Evolutionary conservation across 352 stramenopile species (phyloP), one percentile per base, ranked within the genome.

Genomic region (Phytophthora palmivora): DNA sequence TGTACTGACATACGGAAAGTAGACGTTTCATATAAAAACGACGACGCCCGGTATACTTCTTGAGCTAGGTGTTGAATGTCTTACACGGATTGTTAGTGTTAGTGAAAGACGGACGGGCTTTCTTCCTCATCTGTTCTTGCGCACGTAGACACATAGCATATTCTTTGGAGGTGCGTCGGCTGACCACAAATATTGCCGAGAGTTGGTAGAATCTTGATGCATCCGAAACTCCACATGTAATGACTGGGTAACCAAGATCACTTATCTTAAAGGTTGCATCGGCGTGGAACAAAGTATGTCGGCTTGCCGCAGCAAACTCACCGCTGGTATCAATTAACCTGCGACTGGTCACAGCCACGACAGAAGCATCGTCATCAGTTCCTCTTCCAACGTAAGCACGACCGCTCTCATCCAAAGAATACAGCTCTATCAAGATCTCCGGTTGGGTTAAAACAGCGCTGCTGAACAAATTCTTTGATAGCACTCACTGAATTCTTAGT

Each of bases 291-390:
- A 38, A 10, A n/a, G 33, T 38, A 15, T 15, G 14, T 4, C 33
- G 12, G 14, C 33, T 32, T 4, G 26, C 4, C 4, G 26, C 26
- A 32, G 26, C 8, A 8, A 9, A 32, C 8, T 32, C 26, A 32
- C 4, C 18, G 28, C 8, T n/a, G 5, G 36, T 22, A 22, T 38
- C 2, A 9, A 58, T n/a, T 2, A 49, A 28, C 11, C 8, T 38
- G 18, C 49, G 30, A 22, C 46, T 54, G 4, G 46, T 43, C 1
- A 54, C 33, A 10, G 30, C 46, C 21, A 54, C 10, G 15, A 58
- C 37, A 21, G 49, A 58, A 26, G 24, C 38, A 16, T 58, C 26
- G 12, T 39, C 50, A 42, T 49, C 50, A 1, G 50, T 58, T 15
- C 37, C 50, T 21, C 43, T 47, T 21, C 37, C 37, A 28, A 58